Percentiles rank a stretch among this genome's conserved stretches.
Conservation (phyloP, 331 rosid species). For the Acacia pycnantha region DNA sequence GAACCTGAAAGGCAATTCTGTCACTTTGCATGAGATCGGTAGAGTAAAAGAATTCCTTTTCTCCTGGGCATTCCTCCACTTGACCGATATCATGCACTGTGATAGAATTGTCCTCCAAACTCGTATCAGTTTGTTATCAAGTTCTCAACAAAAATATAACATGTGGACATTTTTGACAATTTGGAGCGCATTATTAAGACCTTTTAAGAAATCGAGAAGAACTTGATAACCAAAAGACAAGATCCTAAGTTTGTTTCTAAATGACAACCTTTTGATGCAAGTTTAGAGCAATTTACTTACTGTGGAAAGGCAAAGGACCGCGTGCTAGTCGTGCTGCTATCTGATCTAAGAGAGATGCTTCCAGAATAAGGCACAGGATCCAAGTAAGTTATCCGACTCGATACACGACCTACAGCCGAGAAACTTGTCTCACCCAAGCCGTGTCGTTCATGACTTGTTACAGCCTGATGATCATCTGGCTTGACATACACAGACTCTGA, state of each 20-base stretch:
- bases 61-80: background rate
- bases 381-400: slow-evolving; percentile 57
- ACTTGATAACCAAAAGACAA: background rate
- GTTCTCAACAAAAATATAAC: background rate
- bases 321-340: slow-evolving; percentile 94
- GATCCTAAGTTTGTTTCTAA: background rate
- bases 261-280: background rate
- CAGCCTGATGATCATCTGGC: slow-evolving; percentile 19
- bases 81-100: background rate
- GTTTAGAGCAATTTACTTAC: slow-evolving; percentile 57
- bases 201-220: background rate
- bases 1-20: too few relatives aligned
- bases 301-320: slow-evolving; percentile 94
- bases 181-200: background rate
- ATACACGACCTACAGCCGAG: slow-evolving; percentile 51
- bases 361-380: slow-evolving; percentile 83
- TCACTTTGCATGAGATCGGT: too few relatives aligned
- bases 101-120: background rate
- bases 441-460: slow-evolving; percentile 30
- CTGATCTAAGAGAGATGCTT: slow-evolving; percentile 86
- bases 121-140: background rate
- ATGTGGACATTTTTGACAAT: background rate
- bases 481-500: slow-evolving; percentile 20
- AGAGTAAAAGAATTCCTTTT: too few relatives aligned
- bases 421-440: slow-evolving; percentile 78